phyloP scores from a whole-genome alignment of 1,284 basidiomycete genomes.

The Boletus hoseneyae region DNA sequence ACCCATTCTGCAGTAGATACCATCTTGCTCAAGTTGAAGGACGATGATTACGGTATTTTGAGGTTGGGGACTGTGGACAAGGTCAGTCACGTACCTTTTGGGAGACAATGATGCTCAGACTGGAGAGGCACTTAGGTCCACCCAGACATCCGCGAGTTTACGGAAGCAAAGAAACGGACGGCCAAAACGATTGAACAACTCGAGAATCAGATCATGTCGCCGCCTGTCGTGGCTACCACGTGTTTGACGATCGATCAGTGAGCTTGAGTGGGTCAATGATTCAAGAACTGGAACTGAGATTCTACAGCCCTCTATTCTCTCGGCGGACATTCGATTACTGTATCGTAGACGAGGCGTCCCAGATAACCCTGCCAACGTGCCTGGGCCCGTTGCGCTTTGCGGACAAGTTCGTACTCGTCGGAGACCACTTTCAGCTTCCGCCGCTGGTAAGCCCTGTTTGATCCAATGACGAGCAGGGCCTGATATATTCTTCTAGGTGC shows the following conservation, averaged over 20 bases:
- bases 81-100: slow-evolving; percentile 40
- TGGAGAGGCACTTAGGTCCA: slow-evolving; percentile 55
- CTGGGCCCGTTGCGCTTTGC: slow-evolving; percentile 91
- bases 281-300: not conserved
- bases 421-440: slow-evolving; percentile 96
- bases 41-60: slow-evolving; percentile 69
- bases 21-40: slow-evolving; percentile 80
- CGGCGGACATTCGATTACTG: slow-evolving; percentile 92
- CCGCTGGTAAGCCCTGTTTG: slow-evolving; percentile 62
- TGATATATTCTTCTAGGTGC: slow-evolving; percentile 53
- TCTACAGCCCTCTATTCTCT: slow-evolving; percentile 74
- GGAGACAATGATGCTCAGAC: slow-evolving; percentile 2
- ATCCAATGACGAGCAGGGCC: not conserved
- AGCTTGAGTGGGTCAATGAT: slow-evolving; percentile 27
- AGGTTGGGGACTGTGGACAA: slow-evolving; percentile 91
- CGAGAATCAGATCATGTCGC: slow-evolving; percentile 76
- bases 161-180: slow-evolving; percentile 53
- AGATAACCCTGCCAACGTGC: slow-evolving; percentile 95
- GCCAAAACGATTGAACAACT: slow-evolving; percentile 72
- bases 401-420: slow-evolving; percentile 90
- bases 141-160: slow-evolving; percentile 70
- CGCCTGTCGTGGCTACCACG: slow-evolving; percentile 94
- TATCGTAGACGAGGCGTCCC: slow-evolving; percentile 97
- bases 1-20: slow-evolving; percentile 98
- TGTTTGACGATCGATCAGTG: slow-evolving; percentile 93